These are phyloP conservation scores for Diacronema lutheri DNA, from an alignment of 78 protist genomes.

Conservation along the genomic window DNA sequence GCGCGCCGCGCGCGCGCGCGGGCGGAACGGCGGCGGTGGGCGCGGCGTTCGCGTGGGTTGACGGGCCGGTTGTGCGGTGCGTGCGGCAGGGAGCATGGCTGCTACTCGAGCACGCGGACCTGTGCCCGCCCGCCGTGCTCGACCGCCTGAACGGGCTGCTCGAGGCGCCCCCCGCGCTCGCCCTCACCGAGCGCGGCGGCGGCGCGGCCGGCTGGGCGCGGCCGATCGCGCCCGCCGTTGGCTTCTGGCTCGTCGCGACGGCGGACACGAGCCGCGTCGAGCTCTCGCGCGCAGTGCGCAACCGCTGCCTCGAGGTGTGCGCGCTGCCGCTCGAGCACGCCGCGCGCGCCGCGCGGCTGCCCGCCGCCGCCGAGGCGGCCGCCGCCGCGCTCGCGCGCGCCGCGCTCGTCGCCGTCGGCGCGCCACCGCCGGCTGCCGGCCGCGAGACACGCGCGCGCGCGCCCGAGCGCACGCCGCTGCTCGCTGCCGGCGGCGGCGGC, in stretches of 20 bases:
- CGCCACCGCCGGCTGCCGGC: neutral
- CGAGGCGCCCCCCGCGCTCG: slow-evolving; percentile 33
- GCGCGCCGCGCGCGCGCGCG: neutral
- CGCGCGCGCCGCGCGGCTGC: neutral
- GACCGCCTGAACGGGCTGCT: slow-evolving; percentile 98
- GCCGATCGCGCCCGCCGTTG: slow-evolving; percentile 67
- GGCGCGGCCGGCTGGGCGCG: slow-evolving; percentile 59
- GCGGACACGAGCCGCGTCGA: slow-evolving; percentile 93
- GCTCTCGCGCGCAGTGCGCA: slow-evolving; percentile 98
- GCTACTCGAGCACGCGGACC: slow-evolving; percentile 91
- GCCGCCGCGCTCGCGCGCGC: neutral
- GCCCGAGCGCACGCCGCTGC: neutral
- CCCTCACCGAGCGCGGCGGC: slow-evolving; percentile 83
- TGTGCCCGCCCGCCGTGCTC: slow-evolving; percentile 96
- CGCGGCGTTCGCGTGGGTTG: slow-evolving; percentile 95
- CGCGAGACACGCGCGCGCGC: neutral
- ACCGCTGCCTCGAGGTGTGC: slow-evolving; percentile 90
- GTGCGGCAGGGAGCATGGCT: slow-evolving; percentile 94
- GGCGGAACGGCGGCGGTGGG: neutral
- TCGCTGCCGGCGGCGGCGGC: no score
- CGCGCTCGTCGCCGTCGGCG: neutral
- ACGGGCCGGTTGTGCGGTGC: slow-evolving; percentile 83
- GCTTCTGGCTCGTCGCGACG: slow-evolving; percentile 86
- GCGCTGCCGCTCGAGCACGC: no score
- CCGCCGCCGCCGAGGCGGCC: neutral